Conservation (phyloP, 441 rosid genomes). For the Brassica balearica region DNA sequence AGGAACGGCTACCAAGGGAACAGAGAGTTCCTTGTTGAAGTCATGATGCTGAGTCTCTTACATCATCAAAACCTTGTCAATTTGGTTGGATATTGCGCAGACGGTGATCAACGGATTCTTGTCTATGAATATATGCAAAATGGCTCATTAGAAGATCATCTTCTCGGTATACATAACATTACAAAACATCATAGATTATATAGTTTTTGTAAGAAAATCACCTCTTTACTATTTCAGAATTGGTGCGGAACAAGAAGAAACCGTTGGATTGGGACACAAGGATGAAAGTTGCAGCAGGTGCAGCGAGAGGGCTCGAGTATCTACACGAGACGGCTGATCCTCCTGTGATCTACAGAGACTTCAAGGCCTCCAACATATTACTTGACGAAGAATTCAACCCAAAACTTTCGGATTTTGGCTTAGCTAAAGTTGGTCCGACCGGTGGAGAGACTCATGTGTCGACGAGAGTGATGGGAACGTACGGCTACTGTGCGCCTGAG, state of each 20-base stretch:
- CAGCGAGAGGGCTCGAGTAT: slow-evolving; percentile 94
- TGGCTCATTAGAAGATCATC: slow-evolving; percentile 90
- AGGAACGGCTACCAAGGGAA: slow-evolving; percentile 97
- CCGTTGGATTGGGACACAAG: slow-evolving; percentile 89
- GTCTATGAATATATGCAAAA: slow-evolving; percentile 78
- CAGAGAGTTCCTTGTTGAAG: slow-evolving; percentile 93
- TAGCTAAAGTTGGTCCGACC: slow-evolving; percentile 93
- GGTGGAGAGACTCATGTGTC: slow-evolving; percentile 89
- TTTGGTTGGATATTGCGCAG: slow-evolving; percentile 88
- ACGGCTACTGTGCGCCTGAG: slow-evolving; percentile 95
- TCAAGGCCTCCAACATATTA: slow-evolving; percentile 89
- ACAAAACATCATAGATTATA: slow-evolving; percentile 8
- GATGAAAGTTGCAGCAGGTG: slow-evolving; percentile 86
- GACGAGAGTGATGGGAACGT: slow-evolving; percentile 98
- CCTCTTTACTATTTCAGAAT: slow-evolving; percentile 45
- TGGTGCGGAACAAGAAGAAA: slow-evolving; percentile 49
- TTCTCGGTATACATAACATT: slow-evolving; percentile 57
- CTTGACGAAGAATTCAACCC: slow-evolving; percentile 77
- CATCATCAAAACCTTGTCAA: slow-evolving; percentile 85
- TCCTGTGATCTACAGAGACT: slow-evolving; percentile 93
- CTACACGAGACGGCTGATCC: slow-evolving; percentile 87
- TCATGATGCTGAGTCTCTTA: slow-evolving; percentile 87
- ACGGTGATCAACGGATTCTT: slow-evolving; percentile 79
- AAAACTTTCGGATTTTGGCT: slow-evolving; percentile 94
- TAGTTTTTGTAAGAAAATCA: neutral